Evolutionary conservation across 352 stramenopile species (phyloP).

Genomic region (Phytopythium helicoides): DNA sequence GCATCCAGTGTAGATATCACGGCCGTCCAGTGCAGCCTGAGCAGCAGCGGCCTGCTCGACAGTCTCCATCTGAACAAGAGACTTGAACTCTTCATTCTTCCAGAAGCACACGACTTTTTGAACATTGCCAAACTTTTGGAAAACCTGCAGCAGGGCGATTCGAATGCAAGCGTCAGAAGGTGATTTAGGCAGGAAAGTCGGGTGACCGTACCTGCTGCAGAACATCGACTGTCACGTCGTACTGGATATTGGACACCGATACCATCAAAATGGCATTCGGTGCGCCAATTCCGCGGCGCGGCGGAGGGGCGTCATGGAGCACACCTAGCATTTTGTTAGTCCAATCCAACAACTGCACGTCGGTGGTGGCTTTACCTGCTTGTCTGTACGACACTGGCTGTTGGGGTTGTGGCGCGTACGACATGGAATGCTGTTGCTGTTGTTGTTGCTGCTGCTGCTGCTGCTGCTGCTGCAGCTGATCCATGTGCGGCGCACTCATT

Average conservation of each 20-base stretch:
- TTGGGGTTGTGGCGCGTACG: no score
- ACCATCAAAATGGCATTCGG: slow-evolving; percentile 80
- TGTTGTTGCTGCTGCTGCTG: no score
- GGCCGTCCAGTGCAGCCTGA: slow-evolving; percentile 65
- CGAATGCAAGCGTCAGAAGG: neutral
- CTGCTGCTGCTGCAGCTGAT: no score
- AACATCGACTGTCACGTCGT: slow-evolving; percentile 78
- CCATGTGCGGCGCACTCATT: no score
- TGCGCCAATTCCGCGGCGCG: slow-evolving; percentile 31
- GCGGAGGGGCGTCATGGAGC: slow-evolving; percentile 9
- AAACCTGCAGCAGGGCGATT: slow-evolving; percentile 32
- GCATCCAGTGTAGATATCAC: slow-evolving; percentile 86
- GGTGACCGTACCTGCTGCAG: slow-evolving; percentile 51
- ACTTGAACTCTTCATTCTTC: slow-evolving; percentile 82
- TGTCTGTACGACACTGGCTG: no score
- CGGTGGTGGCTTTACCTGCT: no score
- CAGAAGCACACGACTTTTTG: slow-evolving; percentile 82
- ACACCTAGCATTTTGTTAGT: no score
- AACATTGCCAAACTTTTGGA: slow-evolving; percentile 84
- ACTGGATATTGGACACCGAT: slow-evolving; percentile 79
- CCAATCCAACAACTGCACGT: no score
- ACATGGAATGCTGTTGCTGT: no score
- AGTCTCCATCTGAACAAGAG: slow-evolving; percentile 79
- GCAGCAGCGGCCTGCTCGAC: slow-evolving; percentile 68
- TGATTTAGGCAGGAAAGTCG: neutral